A percentile compares a stretch with the other conserved stretches of the same genome.
phyloP scores from a whole-genome alignment of 768 basidiomycete genomes.

The Russula griseocarnosa region DNA sequence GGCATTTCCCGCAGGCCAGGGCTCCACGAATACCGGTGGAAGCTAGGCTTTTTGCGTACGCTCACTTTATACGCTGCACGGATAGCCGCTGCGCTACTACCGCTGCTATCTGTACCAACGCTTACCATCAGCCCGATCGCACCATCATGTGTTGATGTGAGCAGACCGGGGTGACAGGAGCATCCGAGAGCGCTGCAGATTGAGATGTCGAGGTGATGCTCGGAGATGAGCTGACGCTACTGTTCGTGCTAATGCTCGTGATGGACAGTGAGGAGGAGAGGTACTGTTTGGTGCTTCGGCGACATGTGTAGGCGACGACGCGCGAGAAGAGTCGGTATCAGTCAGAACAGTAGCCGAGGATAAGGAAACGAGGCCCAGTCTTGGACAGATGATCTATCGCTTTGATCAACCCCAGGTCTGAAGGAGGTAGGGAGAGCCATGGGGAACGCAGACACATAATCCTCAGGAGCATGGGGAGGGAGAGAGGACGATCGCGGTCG shows the following conservation, averaged over 20 bases:
- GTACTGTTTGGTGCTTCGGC: conserved; percentile 20
- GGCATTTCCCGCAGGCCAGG: conserved; percentile 27
- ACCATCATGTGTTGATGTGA: conserved; percentile 20
- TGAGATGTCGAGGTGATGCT: conserved; percentile 17
- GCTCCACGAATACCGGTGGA: conserved; percentile 52
- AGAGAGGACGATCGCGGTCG: conserved; percentile 25
- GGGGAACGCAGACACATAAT: conserved; percentile 53
- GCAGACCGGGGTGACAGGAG: conserved; percentile 16
- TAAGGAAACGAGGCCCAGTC: conserved; percentile 23
- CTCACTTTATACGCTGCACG: conserved; percentile 52
- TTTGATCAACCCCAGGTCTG: conserved; percentile 31
- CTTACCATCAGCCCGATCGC: conserved; percentile 22
- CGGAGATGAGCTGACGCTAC: conserved; percentile 17
- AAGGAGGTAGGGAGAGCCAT: conserved; percentile 50
- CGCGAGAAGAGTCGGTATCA: conserved; percentile 28
- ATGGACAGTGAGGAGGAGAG: conserved; percentile 25
- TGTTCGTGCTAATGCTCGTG: conserved; percentile 2
- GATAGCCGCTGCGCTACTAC: conserved; percentile 42
- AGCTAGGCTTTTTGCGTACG: conserved; percentile 44
- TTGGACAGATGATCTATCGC: conserved; percentile 29
- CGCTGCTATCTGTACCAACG: conserved; percentile 15
- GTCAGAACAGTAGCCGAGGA: conserved; percentile 21
- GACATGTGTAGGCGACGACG: conserved; percentile 26
- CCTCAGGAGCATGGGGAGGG: conserved; percentile 38
- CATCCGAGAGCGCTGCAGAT: conserved; percentile 14